These are phyloP conservation scores for Xylaria sp. DNA, from an alignment of 2,329 filamentous ascomycete genomes.

Conservation along the genomic window DNA sequence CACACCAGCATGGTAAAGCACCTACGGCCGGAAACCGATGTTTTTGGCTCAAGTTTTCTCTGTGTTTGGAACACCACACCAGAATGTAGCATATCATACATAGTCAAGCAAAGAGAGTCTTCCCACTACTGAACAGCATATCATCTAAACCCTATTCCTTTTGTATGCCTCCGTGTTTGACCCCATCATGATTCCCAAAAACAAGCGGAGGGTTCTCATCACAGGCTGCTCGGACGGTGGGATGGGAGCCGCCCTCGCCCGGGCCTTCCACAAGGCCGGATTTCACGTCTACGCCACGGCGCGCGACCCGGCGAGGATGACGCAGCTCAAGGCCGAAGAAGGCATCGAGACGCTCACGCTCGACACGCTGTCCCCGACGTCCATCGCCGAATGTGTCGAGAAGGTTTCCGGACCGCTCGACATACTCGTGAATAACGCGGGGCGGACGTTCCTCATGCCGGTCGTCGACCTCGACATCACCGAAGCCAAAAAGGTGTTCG, in stretches of 20 bases:
- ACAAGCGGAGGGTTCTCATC: conserved; percentile 33
- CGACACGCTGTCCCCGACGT: conserved; percentile 5
- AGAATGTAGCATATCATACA: no score
- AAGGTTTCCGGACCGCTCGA: conserved; percentile 5
- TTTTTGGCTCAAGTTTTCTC: no score
- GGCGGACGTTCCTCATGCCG: conserved; percentile 40
- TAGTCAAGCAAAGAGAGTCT: no score
- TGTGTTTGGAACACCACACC: no score
- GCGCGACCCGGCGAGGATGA: conserved; percentile 50
- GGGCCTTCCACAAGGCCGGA: conserved; percentile 50
- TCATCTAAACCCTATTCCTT: no score
- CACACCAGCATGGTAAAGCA: no score
- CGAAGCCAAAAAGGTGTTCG: conserved; percentile 48
- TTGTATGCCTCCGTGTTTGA: no score
- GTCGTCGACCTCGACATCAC: conserved; percentile 47
- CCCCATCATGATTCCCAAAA: no score
- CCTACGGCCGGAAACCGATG: no score
- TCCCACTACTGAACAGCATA: no score
- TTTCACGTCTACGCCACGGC: conserved; percentile 56
- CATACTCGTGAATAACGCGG: conserved; percentile 15
- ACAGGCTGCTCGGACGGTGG: conserved; percentile 52
- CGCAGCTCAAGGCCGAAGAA: conserved; percentile 28
- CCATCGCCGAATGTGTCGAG: conserved; percentile 5
- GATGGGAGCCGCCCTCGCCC: conserved; percentile 53
- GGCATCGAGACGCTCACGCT: conserved; percentile 17